phyloP scores from a whole-genome alignment of 2,329 filamentous ascomycete genomes.

The Neobulgaria alba region DNA sequence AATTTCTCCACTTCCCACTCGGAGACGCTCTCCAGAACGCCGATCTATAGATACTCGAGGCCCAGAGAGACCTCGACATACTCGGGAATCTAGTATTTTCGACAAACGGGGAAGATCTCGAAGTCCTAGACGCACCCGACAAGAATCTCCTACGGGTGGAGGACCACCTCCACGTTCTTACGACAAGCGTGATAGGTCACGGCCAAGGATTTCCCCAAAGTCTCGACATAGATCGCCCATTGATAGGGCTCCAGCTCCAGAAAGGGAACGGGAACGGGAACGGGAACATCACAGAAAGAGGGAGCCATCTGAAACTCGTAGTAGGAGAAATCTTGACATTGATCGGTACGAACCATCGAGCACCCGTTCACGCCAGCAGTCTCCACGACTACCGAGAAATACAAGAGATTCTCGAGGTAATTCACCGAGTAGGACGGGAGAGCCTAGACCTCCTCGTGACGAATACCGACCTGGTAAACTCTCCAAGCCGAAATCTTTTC shows the following conservation, averaged over 20 bases:
- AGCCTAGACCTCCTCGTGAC: constrained; percentile 17
- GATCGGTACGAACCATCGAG: constrained; percentile 23
- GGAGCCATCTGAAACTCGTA: constrained; percentile 13
- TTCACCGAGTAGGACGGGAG: constrained; percentile 19
- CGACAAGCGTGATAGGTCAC: constrained; percentile 18
- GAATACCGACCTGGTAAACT: constrained; percentile 20
- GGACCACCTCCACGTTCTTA: not conserved
- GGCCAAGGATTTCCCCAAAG: constrained; percentile 13
- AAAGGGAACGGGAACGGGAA: constrained; percentile 18
- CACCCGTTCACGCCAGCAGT: constrained; percentile 22
- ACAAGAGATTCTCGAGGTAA: constrained; percentile 16
- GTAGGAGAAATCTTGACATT: constrained; percentile 21
- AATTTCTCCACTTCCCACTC: constrained; percentile 22
- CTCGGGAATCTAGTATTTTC: constrained; percentile 18
- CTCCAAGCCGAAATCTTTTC: constrained; percentile 10
- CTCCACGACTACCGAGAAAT: constrained; percentile 22
- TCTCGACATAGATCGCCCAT: constrained; percentile 17
- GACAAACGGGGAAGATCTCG: constrained; percentile 25
- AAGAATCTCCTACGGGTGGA: constrained; percentile 15
- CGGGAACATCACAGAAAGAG: constrained; percentile 19
- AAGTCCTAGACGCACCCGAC: constrained; percentile 20
- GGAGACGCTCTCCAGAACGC: constrained; percentile 23
- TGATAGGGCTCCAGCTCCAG: constrained; percentile 16
- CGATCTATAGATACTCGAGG: constrained; percentile 14
- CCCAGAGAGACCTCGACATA: constrained; percentile 20